Evolutionary conservation across 1,284 basidiomycete species (phyloP).

Genomic region (Bjerkandera adusta): DNA sequence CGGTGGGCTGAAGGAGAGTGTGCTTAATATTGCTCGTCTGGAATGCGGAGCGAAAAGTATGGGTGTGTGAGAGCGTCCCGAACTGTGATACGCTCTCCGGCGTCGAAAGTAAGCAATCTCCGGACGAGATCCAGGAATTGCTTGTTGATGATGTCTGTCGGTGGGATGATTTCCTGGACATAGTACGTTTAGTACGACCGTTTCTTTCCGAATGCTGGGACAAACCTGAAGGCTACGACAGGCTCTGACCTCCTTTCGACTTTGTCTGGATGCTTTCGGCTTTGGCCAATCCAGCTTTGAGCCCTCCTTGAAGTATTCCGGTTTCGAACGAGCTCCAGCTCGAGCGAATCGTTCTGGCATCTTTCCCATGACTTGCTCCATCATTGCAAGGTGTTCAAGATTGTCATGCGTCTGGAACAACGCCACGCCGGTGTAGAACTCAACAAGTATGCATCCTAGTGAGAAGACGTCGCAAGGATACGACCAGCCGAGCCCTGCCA

Average conservation of each 20-base stretch:
- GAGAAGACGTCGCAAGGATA: conserved; percentile 99
- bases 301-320: conserved; percentile 91
- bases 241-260: conserved; percentile 90
- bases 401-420: conserved; percentile 99
- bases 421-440: conserved; percentile 97
- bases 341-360: conserved; percentile 87
- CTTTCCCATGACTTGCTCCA: conserved; percentile 98
- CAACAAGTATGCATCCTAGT: conserved; percentile 97
- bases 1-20: conserved; percentile 16
- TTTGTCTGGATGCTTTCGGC: conserved; percentile 82
- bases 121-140: conserved; percentile 88
- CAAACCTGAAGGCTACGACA: conserved; percentile 78
- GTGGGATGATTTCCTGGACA: conserved; percentile 79
- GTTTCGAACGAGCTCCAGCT: conserved; percentile 71
- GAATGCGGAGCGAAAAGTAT: conserved; percentile 71
- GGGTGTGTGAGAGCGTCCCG: conserved; percentile 85
- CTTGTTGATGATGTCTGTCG: conserved; percentile 66
- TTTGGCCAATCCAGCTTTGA: conserved; percentile 91
- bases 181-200: conserved; percentile 6
- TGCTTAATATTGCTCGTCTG: conserved; percentile 34
- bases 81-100: conserved; percentile 82
- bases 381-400: conserved; percentile 99
- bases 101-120: conserved; percentile 90
- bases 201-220: conserved; percentile 19
- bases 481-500: conserved; percentile 91